Conservation (phyloP, 306 rosid genomes). For the Gillenia trifoliata region DNA sequence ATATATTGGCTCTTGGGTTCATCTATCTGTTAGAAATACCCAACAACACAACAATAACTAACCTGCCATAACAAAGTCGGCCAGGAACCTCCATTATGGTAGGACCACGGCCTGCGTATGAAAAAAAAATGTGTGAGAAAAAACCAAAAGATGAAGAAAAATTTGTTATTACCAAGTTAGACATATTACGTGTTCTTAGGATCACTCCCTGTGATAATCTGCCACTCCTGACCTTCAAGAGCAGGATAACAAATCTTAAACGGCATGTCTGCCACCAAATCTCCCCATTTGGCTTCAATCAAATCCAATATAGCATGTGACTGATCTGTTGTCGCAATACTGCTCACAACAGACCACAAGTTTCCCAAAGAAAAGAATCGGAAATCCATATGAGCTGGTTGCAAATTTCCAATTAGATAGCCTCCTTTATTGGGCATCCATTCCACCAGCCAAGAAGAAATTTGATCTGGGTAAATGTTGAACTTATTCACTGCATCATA, state of each 20-base stretch:
- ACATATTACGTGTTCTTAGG: slow-evolving; percentile 74
- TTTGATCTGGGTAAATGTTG: slow-evolving; percentile 85
- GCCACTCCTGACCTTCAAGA: slow-evolving; percentile 89
- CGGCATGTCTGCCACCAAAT: slow-evolving; percentile 87
- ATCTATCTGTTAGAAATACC: background rate
- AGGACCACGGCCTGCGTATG: slow-evolving; percentile 79
- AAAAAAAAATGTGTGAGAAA: slow-evolving; percentile 20
- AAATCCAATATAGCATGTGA: slow-evolving; percentile 82
- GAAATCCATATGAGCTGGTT: slow-evolving; percentile 98
- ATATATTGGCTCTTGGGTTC: background rate
- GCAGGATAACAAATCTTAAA: slow-evolving; percentile 86
- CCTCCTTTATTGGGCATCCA: slow-evolving; percentile 87
- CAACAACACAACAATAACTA: slow-evolving; percentile 17
- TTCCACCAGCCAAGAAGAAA: slow-evolving; percentile 79
- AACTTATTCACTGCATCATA: slow-evolving; percentile 85
- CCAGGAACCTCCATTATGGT: slow-evolving; percentile 90
- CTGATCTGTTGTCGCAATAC: slow-evolving; percentile 62
- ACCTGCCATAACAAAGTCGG: slow-evolving; percentile 95
- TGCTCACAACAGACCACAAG: slow-evolving; percentile 63
- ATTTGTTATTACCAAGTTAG: slow-evolving; percentile 4
- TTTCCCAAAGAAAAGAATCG: slow-evolving; percentile 83
- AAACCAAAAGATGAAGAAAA: background rate
- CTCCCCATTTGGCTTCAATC: slow-evolving; percentile 77
- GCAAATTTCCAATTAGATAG: slow-evolving; percentile 78
- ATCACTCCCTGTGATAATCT: slow-evolving; percentile 79